Evolutionary conservation across 169 alveolate genomes (phyloP).

Genomic region (Plasmodium cynomolgi): DNA sequence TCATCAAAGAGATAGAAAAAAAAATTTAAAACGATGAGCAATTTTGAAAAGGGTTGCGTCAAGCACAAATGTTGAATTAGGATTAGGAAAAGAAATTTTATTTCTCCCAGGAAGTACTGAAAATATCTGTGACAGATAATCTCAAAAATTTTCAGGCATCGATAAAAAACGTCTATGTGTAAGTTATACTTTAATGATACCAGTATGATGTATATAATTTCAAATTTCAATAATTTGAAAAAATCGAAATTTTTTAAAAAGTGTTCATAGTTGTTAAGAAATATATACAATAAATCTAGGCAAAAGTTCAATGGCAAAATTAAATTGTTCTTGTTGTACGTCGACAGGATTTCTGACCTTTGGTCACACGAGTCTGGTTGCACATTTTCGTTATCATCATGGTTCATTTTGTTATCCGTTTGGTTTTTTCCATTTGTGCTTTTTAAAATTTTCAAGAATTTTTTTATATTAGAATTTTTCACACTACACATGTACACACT

Average conservation of each 20-base stretch:
- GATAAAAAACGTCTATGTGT: constrained; percentile 54
- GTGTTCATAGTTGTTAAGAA: constrained; percentile 59
- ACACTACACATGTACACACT: not conserved
- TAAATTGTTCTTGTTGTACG: constrained; percentile 61
- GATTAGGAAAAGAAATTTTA: constrained; percentile 17
- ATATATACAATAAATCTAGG: constrained; percentile 55
- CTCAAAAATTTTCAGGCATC: constrained; percentile 56
- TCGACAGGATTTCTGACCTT: constrained; percentile 46
- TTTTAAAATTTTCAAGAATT: constrained; percentile 67
- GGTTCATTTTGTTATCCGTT: constrained; percentile 1
- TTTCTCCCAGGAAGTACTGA: constrained; percentile 71
- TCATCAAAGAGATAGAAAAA: constrained; percentile 70
- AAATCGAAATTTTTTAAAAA: constrained; percentile 64
- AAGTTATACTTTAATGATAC: constrained; percentile 52
- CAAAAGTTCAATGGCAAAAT: constrained; percentile 63
- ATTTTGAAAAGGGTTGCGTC: constrained; percentile 43
- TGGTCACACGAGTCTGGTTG: not conserved
- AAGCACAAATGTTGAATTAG: constrained; percentile 54
- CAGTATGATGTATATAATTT: constrained; percentile 39
- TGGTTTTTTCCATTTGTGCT: constrained; percentile 12
- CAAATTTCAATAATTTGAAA: constrained; percentile 71
- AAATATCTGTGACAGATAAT: constrained; percentile 57
- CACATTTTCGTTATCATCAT: constrained; percentile 7
- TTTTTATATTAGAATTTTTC: constrained; percentile 49
- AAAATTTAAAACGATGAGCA: constrained; percentile 61